Evolutionary conservation across 2,329 filamentous ascomycete genomes (phyloP).

Genomic region (Curvularia lunata): DNA sequence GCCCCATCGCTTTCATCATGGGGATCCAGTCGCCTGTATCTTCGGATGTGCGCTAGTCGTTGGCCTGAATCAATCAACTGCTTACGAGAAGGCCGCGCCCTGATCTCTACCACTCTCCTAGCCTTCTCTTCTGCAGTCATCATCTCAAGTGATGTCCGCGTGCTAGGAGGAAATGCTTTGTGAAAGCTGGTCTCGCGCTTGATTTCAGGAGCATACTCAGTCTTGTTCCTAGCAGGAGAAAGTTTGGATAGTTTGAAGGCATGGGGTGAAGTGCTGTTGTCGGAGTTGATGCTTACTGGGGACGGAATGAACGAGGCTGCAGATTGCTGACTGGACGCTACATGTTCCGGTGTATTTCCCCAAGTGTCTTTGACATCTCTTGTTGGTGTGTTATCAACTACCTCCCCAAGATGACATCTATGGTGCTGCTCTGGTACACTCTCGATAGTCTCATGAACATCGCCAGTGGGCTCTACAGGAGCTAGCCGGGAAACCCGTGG

Average conservation of each 20-base stretch:
- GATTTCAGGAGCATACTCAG: background rate
- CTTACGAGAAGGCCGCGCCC: constrained; percentile 47
- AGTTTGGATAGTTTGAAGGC: constrained; percentile 12
- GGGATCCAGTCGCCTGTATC: constrained; percentile 17
- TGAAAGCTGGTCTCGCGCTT: constrained; percentile 17
- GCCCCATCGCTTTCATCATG: constrained; percentile 29
- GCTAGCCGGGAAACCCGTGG: background rate
- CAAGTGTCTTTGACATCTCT: background rate
- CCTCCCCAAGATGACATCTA: background rate
- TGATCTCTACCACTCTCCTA: constrained; percentile 34
- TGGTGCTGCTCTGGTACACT: background rate
- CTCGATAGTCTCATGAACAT: background rate
- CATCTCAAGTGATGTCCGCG: constrained; percentile 16
- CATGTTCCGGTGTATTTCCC: background rate
- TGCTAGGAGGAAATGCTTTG: constrained; percentile 12
- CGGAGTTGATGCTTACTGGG: background rate
- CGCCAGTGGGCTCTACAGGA: background rate
- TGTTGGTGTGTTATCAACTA: constrained; percentile 4
- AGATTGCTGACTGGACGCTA: background rate
- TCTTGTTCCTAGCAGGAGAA: background rate
- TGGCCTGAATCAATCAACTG: constrained; percentile 27
- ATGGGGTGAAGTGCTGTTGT: background rate
- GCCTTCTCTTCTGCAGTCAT: constrained; percentile 32
- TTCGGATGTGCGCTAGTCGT: constrained; percentile 27
- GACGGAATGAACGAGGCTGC: background rate